Evolutionary conservation across 129 eudicot species (phyloP), one percentile per base, ranked within the genome.

Genomic region (Flaveria linearis): DNA sequence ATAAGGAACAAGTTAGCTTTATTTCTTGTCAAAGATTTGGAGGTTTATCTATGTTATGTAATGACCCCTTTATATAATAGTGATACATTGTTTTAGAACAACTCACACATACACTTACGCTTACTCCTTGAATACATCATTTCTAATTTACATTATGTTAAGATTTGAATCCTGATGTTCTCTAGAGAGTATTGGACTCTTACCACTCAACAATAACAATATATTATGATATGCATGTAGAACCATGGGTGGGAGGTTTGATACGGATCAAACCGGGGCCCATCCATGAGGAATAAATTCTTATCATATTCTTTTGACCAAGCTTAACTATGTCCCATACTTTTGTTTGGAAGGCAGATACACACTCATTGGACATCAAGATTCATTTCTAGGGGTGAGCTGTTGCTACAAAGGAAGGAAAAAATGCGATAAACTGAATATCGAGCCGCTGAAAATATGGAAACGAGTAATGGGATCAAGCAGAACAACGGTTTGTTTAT

Each of bases 231-330:
- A 55, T 60, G 74, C 49, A 69, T 69, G 69, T 72, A 50, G 77
- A 46, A 57, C 61, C 51, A 63, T 75, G 66, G 50, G 76, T 80
- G 63, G 49, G 18, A n/a, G 33, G 23, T 69, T 55, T 42, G 81
- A 71, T 64, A 23, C 76, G 72, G 85, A 77, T 73, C 80, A 39
- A 81, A 77, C 79, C 68, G 28, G 82, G 77, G 3, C 68, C 90
- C 90, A 84, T 84, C 86, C 78, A 77, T 78, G 78, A 50, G 78
- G 58, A 66, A 76, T 72, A 53, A 80, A 75, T 84, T 56, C 28
- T 41, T 64, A 16, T 15, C 41, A 4, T 62, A 76, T 65, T 62
- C 43, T 86, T 83, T 83, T 76, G 82, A 81, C 85, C 85, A 74
- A 82, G 58, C 64, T 84, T 45, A 67, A 15, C 11, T 68, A 75